Evolutionary conservation across 129 eudicot species (phyloP).

Genomic region (Helichrysum umbraculigerum): DNA sequence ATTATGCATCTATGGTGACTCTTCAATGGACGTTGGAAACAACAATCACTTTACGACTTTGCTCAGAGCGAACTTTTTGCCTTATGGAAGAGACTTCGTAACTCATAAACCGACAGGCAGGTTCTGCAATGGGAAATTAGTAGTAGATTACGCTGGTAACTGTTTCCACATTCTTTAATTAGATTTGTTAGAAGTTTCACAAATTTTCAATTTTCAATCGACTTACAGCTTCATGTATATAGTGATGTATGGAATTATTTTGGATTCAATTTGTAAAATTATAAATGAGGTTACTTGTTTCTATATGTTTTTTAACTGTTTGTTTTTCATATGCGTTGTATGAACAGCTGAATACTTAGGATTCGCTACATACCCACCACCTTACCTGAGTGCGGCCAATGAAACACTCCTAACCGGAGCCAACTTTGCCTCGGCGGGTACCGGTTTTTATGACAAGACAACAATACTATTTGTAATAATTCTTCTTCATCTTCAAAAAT

Average conservation of each 20-base stretch:
- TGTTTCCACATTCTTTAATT: no score
- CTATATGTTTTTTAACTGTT: background rate
- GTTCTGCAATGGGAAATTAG: conserved; percentile 85
- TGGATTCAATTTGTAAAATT: no score
- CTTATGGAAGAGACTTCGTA: conserved; percentile 82
- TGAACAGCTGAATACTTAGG: conserved; percentile 22
- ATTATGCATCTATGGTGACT: conserved; percentile 79
- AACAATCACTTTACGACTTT: conserved; percentile 60
- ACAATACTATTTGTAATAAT: conserved; percentile 49
- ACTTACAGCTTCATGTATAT: background rate
- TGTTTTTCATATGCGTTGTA: background rate
- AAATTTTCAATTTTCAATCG: no score
- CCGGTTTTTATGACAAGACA: conserved; percentile 72
- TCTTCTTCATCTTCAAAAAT: background rate
- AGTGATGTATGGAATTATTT: background rate
- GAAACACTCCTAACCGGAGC: conserved; percentile 55
- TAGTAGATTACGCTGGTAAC: conserved; percentile 72
- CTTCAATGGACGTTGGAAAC: conserved; percentile 76
- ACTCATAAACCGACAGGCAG: conserved; percentile 77
- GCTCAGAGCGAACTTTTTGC: conserved; percentile 73
- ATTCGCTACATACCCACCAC: conserved; percentile 56
- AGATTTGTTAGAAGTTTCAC: no score
- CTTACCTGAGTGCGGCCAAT: conserved; percentile 56
- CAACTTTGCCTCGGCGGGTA: conserved; percentile 86
- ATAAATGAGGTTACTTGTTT: no score